These are phyloP conservation scores for Penicillium subrubescens DNA, from an alignment of 495 filamentous ascomycete species.

Conservation along the genomic window DNA sequence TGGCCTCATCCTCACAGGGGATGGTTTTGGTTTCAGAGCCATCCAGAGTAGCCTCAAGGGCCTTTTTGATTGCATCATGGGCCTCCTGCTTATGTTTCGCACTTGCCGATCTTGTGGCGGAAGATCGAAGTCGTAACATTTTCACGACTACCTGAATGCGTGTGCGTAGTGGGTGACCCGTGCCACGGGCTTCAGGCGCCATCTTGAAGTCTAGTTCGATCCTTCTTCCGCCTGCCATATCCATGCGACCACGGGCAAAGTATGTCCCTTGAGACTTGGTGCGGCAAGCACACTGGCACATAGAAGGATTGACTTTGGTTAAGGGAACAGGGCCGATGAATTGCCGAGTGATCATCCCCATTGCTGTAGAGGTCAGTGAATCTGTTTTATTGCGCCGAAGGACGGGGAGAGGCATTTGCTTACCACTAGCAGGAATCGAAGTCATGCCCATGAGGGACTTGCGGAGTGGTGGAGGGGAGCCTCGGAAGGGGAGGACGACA, in stretches of 20 bases:
- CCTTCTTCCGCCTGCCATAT: slow-evolving; percentile 3
- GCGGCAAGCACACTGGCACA: slow-evolving; percentile 7
- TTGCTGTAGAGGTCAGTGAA: background rate
- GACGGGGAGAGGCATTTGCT: background rate
- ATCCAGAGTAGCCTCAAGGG: background rate
- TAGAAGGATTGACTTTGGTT: background rate
- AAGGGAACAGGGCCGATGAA: background rate
- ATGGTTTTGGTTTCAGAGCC: background rate
- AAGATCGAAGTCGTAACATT: slow-evolving; percentile 17
- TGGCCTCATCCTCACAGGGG: background rate
- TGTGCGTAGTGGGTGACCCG: slow-evolving; percentile 12
- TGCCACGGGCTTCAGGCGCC: background rate
- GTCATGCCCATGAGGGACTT: background rate
- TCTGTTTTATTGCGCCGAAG: background rate
- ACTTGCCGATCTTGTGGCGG: slow-evolving; percentile 1
- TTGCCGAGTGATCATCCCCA: background rate
- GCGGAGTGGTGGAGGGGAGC: background rate
- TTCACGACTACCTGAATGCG: slow-evolving; percentile 19
- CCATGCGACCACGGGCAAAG: background rate
- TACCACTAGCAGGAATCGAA: background rate
- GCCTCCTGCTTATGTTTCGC: slow-evolving; percentile 9
- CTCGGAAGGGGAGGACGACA: background rate
- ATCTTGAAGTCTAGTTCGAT: slow-evolving; percentile 16
- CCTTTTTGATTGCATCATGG: background rate
- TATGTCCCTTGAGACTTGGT: background rate